Base-by-base conservation (phyloP, 1,284 basidiomycete species). In the Meira miltonrushii region DNA sequence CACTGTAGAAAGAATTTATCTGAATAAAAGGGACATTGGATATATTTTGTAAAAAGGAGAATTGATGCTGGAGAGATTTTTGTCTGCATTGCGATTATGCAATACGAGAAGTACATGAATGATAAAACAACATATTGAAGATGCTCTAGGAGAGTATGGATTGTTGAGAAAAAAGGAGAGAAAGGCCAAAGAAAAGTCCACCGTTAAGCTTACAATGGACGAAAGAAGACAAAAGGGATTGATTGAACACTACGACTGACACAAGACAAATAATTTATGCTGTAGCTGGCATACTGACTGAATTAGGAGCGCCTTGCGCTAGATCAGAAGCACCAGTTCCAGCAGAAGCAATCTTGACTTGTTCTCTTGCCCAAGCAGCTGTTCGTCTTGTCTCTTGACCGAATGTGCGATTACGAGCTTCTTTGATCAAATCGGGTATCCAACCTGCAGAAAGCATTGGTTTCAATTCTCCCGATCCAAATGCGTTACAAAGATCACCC, bases 401-500 rank as follows among this genome's bases (percentile, higher is more conserved):
- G 39, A 80, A 79, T n/a, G 79, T 77, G 51, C 82, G 77, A 48
- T 79, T 80, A 54, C 82, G 72, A n/a, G 82, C 83, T 8, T 79
- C 74, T 65, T 89, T 84, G 72, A 98, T 82, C 65, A 91, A 87
- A 17, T 82, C 81, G 2, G 85, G 84, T 55, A 98, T 83, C 92
- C 93, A 96, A 41, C 87, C 86, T 44, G 85, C 82, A 50, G 90
- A 83, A 57, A 98, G 81, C 55, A 86, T 79, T 50, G 87, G 86
- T 81, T 90, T 90, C 17, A 77, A 57, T 50, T 75, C 67, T 11
- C 74, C 73, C 19, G 62, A 62, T 17, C 71, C 68, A 77, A 95
- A 84, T 71, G 92, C 84, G 17, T 86, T 84, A 1, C 92, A 93
- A 47, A 98, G 82, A 76, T 99, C 94, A 60, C 95, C 95, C 58